Conservation (phyloP, 306 rosid genomes). For the Begonia fuchsioides region DNA sequence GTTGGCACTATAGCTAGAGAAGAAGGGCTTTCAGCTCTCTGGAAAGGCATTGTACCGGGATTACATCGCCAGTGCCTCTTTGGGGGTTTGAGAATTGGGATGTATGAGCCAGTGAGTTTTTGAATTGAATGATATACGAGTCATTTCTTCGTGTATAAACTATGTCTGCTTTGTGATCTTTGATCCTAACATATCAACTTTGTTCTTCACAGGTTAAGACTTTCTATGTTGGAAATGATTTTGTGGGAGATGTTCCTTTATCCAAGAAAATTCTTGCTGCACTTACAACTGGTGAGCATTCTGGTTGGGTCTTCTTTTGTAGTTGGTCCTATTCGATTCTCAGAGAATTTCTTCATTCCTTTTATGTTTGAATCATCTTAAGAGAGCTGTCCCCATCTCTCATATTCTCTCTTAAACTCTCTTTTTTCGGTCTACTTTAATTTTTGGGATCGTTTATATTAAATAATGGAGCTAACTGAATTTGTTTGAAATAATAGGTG, state of each 20-base stretch:
- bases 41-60: slow-evolving; percentile 96
- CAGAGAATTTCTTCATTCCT: background rate
- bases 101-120: slow-evolving; percentile 83
- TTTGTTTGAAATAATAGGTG: slow-evolving; percentile 34
- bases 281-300: slow-evolving; percentile 67
- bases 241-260: slow-evolving; percentile 84
- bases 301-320: background rate
- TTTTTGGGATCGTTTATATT: no score
- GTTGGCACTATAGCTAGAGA: slow-evolving; percentile 90
- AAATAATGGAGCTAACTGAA: no score
- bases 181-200: slow-evolving; percentile 8
- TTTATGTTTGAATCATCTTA: no score
- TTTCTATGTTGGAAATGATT: slow-evolving; percentile 66
- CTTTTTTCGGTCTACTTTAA: no score
- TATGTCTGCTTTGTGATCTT: slow-evolving; percentile 9
- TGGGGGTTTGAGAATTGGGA: slow-evolving; percentile 85
- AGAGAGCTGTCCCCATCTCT: no score
- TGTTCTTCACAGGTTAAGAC: slow-evolving; percentile 51
- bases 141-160: slow-evolving; percentile 7
- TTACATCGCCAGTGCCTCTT: slow-evolving; percentile 81
- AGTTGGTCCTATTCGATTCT: no score
- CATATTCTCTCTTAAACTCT: no score
- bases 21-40: slow-evolving; percentile 75
- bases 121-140: background rate
- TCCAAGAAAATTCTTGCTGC: slow-evolving; percentile 86